Conservation (phyloP, 2,329 filamentous ascomycete species). For the Colletotrichum liriopes region DNA sequence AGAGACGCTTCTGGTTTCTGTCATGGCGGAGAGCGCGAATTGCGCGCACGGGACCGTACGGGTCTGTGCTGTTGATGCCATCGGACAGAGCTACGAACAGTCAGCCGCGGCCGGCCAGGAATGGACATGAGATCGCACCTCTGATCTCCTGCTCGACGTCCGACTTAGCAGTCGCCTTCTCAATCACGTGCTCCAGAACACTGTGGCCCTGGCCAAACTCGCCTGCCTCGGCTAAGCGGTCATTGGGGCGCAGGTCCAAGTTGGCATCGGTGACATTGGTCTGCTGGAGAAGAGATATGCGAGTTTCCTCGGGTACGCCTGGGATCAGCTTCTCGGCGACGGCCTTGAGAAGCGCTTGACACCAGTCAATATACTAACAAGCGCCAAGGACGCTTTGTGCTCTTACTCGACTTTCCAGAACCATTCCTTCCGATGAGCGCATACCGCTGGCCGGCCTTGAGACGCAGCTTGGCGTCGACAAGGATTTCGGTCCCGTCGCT, state of each 20-base stretch:
- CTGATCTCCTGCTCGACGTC: slow-evolving; percentile 74
- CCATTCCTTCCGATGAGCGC: slow-evolving; percentile 86
- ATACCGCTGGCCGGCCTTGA: slow-evolving; percentile 83
- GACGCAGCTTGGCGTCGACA: slow-evolving; percentile 76
- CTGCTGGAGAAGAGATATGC: slow-evolving; percentile 80
- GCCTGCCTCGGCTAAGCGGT: slow-evolving; percentile 24
- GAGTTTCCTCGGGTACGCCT: slow-evolving; percentile 77
- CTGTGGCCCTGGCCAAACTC: slow-evolving; percentile 47
- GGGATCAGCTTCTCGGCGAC: slow-evolving; percentile 86
- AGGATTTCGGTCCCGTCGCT: slow-evolving; percentile 76
- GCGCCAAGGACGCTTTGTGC: background rate
- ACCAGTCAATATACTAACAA: background rate
- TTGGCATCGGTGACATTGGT: slow-evolving; percentile 61
- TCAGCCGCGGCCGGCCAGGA: background rate
- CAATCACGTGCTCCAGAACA: slow-evolving; percentile 79
- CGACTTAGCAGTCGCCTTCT: slow-evolving; percentile 70
- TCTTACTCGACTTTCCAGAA: slow-evolving; percentile 84
- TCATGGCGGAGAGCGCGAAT: slow-evolving; percentile 75
- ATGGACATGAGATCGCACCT: slow-evolving; percentile 54
- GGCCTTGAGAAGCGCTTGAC: slow-evolving; percentile 77
- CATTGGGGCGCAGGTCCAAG: slow-evolving; percentile 42
- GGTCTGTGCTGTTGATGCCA: slow-evolving; percentile 73
- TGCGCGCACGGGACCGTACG: slow-evolving; percentile 71
- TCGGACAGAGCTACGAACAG: slow-evolving; percentile 67
- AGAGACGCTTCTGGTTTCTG: slow-evolving; percentile 74